These are phyloP conservation scores for Capsicum chinense DNA, from an alignment of 257 asterid genomes.

Conservation along the genomic window DNA sequence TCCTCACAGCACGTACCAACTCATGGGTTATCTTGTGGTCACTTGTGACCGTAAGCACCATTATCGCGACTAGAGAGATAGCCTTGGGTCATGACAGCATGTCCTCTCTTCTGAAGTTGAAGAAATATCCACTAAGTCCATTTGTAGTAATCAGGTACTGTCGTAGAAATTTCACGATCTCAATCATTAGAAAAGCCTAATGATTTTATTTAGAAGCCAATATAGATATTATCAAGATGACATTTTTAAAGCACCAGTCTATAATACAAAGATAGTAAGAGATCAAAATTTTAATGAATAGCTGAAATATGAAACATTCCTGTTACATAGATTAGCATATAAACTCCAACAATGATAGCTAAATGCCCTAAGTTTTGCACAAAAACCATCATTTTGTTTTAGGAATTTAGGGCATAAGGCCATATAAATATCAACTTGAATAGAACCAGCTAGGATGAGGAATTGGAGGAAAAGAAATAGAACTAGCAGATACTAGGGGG, in stretches of 20 bases:
- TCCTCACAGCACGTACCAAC: too few relatives aligned
- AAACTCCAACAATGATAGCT: constrained; percentile 21
- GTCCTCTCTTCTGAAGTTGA: constrained; percentile 90
- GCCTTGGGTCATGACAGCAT: too few relatives aligned
- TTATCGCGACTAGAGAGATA: too few relatives aligned
- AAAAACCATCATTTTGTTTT: neutral
- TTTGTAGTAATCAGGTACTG: constrained; percentile 91
- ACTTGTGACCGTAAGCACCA: too few relatives aligned
- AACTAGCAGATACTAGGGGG: neutral
- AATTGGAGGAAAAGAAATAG: neutral
- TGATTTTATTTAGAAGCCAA: constrained; percentile 72
- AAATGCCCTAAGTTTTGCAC: neutral
- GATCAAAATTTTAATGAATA: neutral
- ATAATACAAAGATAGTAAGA: neutral
- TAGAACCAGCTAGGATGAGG: neutral
- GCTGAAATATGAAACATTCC: neutral
- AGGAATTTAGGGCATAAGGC: neutral
- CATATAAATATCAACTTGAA: constrained; percentile 2
- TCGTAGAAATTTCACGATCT: constrained; percentile 98
- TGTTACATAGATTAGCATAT: constrained; percentile 26
- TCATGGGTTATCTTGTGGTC: too few relatives aligned
- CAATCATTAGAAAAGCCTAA: constrained; percentile 96
- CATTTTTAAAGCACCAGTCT: neutral
- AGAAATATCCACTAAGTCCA: constrained; percentile 99
- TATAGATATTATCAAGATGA: constrained; percentile 40